Base-by-base conservation (phyloP, 2,329 filamentous ascomycete genomes). In the Cadophora malorum region DNA sequence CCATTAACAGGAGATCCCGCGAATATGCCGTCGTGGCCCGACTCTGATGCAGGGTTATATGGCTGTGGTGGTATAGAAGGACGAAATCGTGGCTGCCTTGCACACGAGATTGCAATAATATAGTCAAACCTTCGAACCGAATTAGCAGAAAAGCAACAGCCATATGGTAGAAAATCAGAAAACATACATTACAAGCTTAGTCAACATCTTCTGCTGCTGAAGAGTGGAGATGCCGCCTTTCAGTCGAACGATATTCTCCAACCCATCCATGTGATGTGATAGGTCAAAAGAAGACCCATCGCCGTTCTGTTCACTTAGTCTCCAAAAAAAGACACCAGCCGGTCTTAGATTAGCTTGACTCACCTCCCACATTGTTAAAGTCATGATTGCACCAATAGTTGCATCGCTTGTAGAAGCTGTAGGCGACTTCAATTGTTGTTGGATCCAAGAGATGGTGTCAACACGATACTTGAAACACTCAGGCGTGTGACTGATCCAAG, bases 361-460 rank as follows among this genome's bases (percentile, higher is more conserved):
- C 10, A 64, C 63, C 52, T 58, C 63, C 52, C 63, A 64, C 63
- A 64, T 64, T 1, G 35, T 47, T 4, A 64, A 45, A n/a, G 25
- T 64, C 63, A 64, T 64, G 16, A 64, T 56, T 2, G 38, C 63
- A 4, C 52, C 63, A 9, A 64, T 21, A 5, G 50, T 64, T 23
- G n/a, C 50, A 14, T 47, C 63, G 14, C 25, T 49, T 16, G 35
- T 56, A 31, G 50, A 25, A 14, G 23, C 23, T 10, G 16, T 23
- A 19, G 33, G n/a, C 3, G 53, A 33, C 63, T 58, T 41, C 25
- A 64, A 47, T 19, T 35, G 63, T 35, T 10, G 28, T 35, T 64
- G 52, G 1, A 64, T 64, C 63, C 35, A 47, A 6, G 19, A 33
- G 6, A 64, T 64, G 16, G 52, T 64, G 1, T 64, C 52, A 3